Percentiles rank a stretch among this genome's conserved stretches.
These are phyloP conservation scores for Ziziphus jujuba DNA, from an alignment of 306 rosid genomes.

Conservation along the genomic window DNA sequence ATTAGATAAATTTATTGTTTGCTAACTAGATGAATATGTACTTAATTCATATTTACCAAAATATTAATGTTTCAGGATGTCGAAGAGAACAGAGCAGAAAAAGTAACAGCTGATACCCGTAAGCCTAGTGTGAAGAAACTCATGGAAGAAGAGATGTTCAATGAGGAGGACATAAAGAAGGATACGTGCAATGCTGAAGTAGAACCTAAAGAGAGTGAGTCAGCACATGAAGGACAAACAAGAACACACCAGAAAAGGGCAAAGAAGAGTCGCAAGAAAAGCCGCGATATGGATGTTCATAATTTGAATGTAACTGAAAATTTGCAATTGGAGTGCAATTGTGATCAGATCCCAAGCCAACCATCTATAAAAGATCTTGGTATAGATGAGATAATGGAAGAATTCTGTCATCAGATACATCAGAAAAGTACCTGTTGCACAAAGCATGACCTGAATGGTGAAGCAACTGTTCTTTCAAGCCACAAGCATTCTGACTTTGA, in stretches of 20 bases:
- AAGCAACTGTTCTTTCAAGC: conserved; percentile 36
- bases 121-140: conserved; percentile 96
- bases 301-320: conserved; percentile 43
- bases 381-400: conserved; percentile 72
- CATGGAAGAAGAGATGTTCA: conserved; percentile 88
- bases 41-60: conserved; percentile 20
- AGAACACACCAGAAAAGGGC: conserved; percentile 45
- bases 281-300: conserved; percentile 50
- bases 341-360: conserved; percentile 44
- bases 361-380: conserved; percentile 45
- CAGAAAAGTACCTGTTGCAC: conserved; percentile 36
- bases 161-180: conserved; percentile 48
- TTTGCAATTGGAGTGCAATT: conserved; percentile 39
- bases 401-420: conserved; percentile 53
- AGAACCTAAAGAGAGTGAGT: conserved; percentile 39
- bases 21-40: conserved; percentile 16
- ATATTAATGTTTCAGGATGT: conserved; percentile 53
- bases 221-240: conserved; percentile 37
- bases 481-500: conserved; percentile 60
- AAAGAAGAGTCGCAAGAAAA: conserved; percentile 55
- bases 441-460: conserved; percentile 45
- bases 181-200: conserved; percentile 28
- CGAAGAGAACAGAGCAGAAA: conserved; percentile 35
- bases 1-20: background rate
- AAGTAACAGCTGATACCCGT: conserved; percentile 31